Evolutionary conservation across 164 flowering plant species (phyloP).

Genomic region (Magnolia kwangsiensis): DNA sequence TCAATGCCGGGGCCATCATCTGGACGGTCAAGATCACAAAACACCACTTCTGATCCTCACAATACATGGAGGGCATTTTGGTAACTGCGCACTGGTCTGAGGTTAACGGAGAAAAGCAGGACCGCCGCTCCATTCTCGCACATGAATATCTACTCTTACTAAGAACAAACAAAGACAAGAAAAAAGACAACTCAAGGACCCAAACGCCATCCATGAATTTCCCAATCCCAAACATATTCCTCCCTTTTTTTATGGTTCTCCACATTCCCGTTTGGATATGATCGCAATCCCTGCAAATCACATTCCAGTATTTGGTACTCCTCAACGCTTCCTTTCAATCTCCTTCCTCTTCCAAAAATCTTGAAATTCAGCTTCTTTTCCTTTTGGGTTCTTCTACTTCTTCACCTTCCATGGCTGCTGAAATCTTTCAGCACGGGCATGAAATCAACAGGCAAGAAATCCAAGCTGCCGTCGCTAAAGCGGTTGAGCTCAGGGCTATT

Average conservation of each 20-base stretch:
- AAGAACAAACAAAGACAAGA: background rate
- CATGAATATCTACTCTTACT: slow-evolving; percentile 14
- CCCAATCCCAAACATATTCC: slow-evolving; percentile 4
- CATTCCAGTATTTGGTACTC: slow-evolving; percentile 30
- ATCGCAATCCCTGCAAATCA: slow-evolving; percentile 19
- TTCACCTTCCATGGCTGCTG: slow-evolving; percentile 33
- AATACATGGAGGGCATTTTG: background rate
- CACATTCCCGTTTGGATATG: slow-evolving; percentile 22
- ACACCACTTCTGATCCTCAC: background rate
- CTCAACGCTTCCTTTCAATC: slow-evolving; percentile 6
- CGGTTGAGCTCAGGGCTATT: slow-evolving; percentile 86
- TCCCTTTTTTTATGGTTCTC: slow-evolving; percentile 23
- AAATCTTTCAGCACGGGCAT: slow-evolving; percentile 27
- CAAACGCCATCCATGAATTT: slow-evolving; percentile 12
- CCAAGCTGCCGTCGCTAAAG: slow-evolving; percentile 84
- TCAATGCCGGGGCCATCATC: background rate
- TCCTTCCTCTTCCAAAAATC: background rate
- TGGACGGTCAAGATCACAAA: background rate
- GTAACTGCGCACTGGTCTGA: background rate
- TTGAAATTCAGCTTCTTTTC: background rate
- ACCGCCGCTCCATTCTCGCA: slow-evolving; percentile 5
- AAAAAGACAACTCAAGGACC: background rate
- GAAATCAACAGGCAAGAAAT: slow-evolving; percentile 59
- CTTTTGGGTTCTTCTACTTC: slow-evolving; percentile 6
- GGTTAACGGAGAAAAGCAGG: slow-evolving; percentile 23